These are phyloP conservation scores for Sungouiella thailandica DNA, from an alignment of 805 yeast species.

Conservation along the genomic window DNA sequence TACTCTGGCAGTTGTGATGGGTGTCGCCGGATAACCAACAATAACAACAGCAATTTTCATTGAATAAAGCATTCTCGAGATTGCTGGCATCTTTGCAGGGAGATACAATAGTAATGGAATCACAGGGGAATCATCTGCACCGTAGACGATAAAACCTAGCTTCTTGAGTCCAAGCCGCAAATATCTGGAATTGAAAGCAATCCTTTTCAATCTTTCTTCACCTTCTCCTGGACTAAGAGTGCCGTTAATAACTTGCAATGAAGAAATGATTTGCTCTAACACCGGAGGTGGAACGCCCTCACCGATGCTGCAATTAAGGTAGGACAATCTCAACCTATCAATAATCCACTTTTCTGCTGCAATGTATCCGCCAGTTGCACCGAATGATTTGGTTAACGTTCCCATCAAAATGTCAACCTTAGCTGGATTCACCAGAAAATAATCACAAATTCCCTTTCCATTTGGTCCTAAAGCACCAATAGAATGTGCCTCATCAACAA, in stretches of 20 bases:
- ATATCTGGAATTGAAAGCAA: conserved; percentile 94
- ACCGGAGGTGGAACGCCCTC: conserved; percentile 93
- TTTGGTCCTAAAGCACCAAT: conserved; percentile 96
- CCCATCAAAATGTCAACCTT: conserved; percentile 92
- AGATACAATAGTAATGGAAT: conserved; percentile 82
- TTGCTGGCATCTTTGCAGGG: conserved; percentile 93
- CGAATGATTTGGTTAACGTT: conserved; percentile 93
- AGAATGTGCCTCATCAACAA: conserved; percentile 97
- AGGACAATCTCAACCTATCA: conserved; percentile 67
- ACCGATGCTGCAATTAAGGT: conserved; percentile 69
- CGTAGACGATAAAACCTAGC: conserved; percentile 89
- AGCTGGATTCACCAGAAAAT: conserved; percentile 72
- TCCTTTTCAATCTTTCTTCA: conserved; percentile 79
- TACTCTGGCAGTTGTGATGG: conserved; percentile 81
- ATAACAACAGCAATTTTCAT: conserved; percentile 89
- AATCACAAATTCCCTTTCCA: conserved; percentile 95
- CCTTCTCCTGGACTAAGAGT: conserved; percentile 91
- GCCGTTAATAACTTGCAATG: conserved; percentile 76
- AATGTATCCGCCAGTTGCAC: conserved; percentile 97
- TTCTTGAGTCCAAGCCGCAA: conserved; percentile 85
- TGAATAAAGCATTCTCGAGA: conserved; percentile 75
- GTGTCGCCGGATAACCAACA: conserved; percentile 98
- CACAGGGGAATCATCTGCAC: conserved; percentile 95
- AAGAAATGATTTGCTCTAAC: conserved; percentile 76
- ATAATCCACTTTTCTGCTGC: conserved; percentile 71